Percentiles rank a stretch among this genome's conserved stretches.
phyloP scores from a whole-genome alignment of 2,329 filamentous ascomycete species.

The Microcyclospora tardicrescens region DNA sequence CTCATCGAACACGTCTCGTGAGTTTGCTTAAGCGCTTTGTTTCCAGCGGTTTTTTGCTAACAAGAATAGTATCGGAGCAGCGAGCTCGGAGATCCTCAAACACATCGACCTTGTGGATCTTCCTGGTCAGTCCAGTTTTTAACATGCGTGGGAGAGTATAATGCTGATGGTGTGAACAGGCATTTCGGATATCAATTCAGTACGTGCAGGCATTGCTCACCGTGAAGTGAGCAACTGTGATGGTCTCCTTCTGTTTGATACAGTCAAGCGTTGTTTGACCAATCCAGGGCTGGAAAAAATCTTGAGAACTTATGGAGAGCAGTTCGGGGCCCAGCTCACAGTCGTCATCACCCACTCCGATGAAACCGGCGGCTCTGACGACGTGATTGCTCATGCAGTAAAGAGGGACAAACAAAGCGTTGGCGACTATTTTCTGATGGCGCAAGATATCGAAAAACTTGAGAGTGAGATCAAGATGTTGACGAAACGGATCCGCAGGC shows the following conservation, averaged over 20 bases:
- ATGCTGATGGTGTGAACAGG: neutral
- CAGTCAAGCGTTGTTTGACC: slow-evolving; percentile 8
- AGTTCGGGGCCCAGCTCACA: slow-evolving; percentile 9
- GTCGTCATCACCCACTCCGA: slow-evolving; percentile 14
- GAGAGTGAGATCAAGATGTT: too few relatives aligned
- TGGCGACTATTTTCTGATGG: neutral
- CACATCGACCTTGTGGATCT: slow-evolving; percentile 14
- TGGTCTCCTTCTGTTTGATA: slow-evolving; percentile 11
- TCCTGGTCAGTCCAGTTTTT: slow-evolving; percentile 3
- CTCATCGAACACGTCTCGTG: slow-evolving; percentile 10
- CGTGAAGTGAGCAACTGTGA: slow-evolving; percentile 12
- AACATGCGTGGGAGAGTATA: too few relatives aligned
- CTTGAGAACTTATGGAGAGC: slow-evolving; percentile 9
- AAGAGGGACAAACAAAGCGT: slow-evolving; percentile 4
- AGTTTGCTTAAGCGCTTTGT: neutral
- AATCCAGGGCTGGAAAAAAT: slow-evolving; percentile 7
- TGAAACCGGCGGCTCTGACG: neutral
- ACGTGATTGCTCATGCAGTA: slow-evolving; percentile 5
- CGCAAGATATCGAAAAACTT: too few relatives aligned
- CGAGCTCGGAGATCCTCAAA: slow-evolving; percentile 8
- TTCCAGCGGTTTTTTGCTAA: neutral
- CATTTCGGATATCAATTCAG: slow-evolving; percentile 12
- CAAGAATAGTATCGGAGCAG: slow-evolving; percentile 7
- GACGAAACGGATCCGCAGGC: too few relatives aligned
- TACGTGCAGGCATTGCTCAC: slow-evolving; percentile 8